These are phyloP conservation scores for Lactarius deliciosus DNA, from an alignment of 768 basidiomycete species.

Conservation along the genomic window DNA sequence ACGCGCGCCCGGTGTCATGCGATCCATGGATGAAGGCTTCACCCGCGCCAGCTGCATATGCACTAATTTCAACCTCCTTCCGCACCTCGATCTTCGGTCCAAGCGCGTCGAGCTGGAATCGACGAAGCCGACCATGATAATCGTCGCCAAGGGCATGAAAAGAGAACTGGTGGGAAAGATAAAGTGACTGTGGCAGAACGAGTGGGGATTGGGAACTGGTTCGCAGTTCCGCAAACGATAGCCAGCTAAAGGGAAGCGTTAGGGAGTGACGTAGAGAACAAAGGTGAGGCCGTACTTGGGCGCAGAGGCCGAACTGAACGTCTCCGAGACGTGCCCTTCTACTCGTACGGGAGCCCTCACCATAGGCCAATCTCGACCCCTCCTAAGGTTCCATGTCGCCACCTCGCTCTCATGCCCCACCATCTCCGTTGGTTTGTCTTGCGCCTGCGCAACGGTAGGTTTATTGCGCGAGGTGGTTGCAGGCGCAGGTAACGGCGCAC, in stretches of 20 bases:
- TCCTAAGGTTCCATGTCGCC: slow-evolving; percentile 65
- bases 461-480: slow-evolving; percentile 9
- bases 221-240: slow-evolving; percentile 81
- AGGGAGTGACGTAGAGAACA: slow-evolving; percentile 14
- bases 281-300: slow-evolving; percentile 19
- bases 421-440: slow-evolving; percentile 40
- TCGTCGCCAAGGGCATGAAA: slow-evolving; percentile 76
- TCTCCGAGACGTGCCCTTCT: slow-evolving; percentile 9
- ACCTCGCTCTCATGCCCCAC: slow-evolving; percentile 44
- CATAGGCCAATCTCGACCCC: slow-evolving; percentile 53
- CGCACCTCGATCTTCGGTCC: slow-evolving; percentile 68
- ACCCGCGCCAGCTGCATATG: slow-evolving; percentile 42
- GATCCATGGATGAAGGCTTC: slow-evolving; percentile 58
- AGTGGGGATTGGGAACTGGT: slow-evolving; percentile 59
- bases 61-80: slow-evolving; percentile 65
- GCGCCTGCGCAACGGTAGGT: slow-evolving; percentile 40
- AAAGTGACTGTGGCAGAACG: slow-evolving; percentile 72
- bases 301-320: slow-evolving; percentile 11
- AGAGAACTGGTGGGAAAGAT: slow-evolving; percentile 81
- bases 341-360: slow-evolving; percentile 42
- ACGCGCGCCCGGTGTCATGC: slow-evolving; percentile 44
- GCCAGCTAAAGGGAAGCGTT: slow-evolving; percentile 45
- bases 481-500: slow-evolving; percentile 34
- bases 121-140: slow-evolving; percentile 74
- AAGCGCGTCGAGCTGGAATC: slow-evolving; percentile 57